Conservation (phyloP, 805 yeast genomes). For the Komagataella pseudopastoris region DNA sequence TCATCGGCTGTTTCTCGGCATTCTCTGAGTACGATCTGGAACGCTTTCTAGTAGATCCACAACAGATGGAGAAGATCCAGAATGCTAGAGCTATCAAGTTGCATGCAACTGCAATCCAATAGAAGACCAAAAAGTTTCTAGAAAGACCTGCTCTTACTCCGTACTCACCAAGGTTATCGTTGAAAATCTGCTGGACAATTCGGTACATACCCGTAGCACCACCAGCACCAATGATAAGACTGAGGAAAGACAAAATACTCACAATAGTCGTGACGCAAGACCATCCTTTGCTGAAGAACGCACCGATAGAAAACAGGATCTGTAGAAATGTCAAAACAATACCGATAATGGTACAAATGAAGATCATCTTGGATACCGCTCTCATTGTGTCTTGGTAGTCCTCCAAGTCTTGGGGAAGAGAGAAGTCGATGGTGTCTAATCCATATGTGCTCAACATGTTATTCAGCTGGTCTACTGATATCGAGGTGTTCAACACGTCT, state of each 20-base stretch:
- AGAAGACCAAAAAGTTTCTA: conserved; percentile 10
- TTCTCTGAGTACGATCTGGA: conserved; percentile 1
- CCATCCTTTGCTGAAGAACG: conserved; percentile 30
- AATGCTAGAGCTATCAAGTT: not conserved
- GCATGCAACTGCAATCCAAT: conserved; percentile 8
- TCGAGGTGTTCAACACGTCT: conserved; percentile 7
- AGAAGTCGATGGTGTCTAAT: conserved; percentile 14
- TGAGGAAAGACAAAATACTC: conserved; percentile 24
- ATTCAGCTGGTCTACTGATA: conserved; percentile 9
- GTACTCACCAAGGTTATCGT: conserved; percentile 27
- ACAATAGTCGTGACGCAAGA: conserved; percentile 30
- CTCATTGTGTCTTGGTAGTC: conserved; percentile 30
- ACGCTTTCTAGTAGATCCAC: conserved; percentile 1
- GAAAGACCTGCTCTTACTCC: conserved; percentile 42
- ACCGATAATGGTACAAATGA: conserved; percentile 37
- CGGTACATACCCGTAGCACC: conserved; percentile 51
- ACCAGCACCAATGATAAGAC: conserved; percentile 31
- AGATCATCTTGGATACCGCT: conserved; percentile 41
- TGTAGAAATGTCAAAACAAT: conserved; percentile 28
- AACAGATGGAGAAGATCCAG: not conserved
- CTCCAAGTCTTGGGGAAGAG: conserved; percentile 41
- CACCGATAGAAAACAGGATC: conserved; percentile 18
- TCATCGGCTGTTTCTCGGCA: not conserved
- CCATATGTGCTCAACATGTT: conserved; percentile 6
- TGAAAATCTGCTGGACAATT: conserved; percentile 35